Percentiles rank a stretch among this genome's conserved stretches.
These are phyloP conservation scores for Alnus rubra DNA, from an alignment of 306 rosid genomes.

Conservation along the genomic window DNA sequence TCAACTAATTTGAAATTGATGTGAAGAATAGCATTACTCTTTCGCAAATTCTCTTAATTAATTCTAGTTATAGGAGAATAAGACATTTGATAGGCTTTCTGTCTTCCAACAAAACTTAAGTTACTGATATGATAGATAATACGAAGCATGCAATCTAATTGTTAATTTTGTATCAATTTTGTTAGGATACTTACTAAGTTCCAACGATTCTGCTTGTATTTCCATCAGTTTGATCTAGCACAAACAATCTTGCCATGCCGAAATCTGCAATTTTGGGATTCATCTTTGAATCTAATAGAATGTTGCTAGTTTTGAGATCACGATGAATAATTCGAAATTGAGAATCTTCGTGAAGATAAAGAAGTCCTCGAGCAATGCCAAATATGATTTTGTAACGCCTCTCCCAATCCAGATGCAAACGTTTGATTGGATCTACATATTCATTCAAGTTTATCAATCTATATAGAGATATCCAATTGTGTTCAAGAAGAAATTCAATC, in stretches of 20 bases:
- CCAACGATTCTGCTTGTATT: slow-evolving; percentile 41
- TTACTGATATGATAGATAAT: no score
- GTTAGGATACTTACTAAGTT: slow-evolving; percentile 37
- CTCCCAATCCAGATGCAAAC: slow-evolving; percentile 32
- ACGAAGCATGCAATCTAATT: no score
- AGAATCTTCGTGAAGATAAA: slow-evolving; percentile 57
- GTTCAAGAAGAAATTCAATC: no score
- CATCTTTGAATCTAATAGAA: slow-evolving; percentile 44
- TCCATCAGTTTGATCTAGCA: slow-evolving; percentile 32
- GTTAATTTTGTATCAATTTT: no score
- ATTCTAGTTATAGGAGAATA: no score
- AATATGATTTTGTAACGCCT: slow-evolving; percentile 36
- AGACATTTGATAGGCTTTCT: no score
- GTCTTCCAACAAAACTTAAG: no score
- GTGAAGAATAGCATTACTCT: no score
- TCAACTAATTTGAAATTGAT: no score
- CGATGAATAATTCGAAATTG: slow-evolving; percentile 39
- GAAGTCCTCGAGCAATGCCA: slow-evolving; percentile 41
- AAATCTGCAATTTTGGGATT: slow-evolving; percentile 52
- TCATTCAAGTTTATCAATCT: not conserved
- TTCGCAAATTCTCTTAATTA: no score
- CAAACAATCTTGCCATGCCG: slow-evolving; percentile 45
- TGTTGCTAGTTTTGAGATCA: slow-evolving; percentile 49
- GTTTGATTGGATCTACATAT: slow-evolving; percentile 35
- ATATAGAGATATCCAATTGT: not conserved